Conservation (phyloP, 768 basidiomycete genomes). For the Tylopilus intermedius region DNA sequence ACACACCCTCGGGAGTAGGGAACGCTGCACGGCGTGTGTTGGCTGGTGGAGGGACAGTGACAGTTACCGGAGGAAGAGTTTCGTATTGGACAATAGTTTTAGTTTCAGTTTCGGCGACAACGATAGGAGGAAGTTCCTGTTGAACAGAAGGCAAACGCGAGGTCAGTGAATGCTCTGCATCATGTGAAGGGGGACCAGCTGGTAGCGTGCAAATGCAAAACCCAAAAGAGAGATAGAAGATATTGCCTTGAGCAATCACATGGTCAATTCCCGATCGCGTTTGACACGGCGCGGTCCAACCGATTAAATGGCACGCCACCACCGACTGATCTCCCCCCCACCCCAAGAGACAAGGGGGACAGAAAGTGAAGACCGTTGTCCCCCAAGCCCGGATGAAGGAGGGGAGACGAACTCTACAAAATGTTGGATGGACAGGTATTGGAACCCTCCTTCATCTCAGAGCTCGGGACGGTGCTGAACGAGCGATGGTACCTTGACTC, state of each 20-base stretch:
- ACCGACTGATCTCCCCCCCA: conserved; percentile 36
- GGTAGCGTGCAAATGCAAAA: conserved; percentile 26
- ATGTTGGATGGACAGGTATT: conserved; percentile 32
- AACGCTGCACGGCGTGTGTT: conserved; percentile 71
- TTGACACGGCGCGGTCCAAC: conserved; percentile 30
- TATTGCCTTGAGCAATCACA: conserved; percentile 30
- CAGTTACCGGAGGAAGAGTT: conserved; percentile 52
- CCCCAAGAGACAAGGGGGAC: conserved; percentile 66
- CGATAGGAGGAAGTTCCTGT: conserved; percentile 41
- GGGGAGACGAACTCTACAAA: conserved; percentile 74
- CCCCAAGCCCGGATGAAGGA: conserved; percentile 92
- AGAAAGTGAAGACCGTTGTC: conserved; percentile 62
- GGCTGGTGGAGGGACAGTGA: conserved; percentile 70
- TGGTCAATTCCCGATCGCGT: conserved; percentile 19
- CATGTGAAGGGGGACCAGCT: conserved; percentile 36
- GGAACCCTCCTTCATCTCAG: conserved; percentile 86
- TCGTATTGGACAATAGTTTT: conserved; percentile 55
- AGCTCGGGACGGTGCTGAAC: conserved; percentile 83
- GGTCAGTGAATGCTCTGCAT: conserved; percentile 32
- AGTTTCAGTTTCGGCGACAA: conserved; percentile 51
- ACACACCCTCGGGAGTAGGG: conserved; percentile 63
- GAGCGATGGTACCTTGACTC: conserved; percentile 88
- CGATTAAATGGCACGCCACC: conserved; percentile 17
- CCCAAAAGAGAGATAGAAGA: conserved; percentile 27
- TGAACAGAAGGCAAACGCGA: conserved; percentile 16